Percentiles rank a stretch among this genome's conserved stretches.
phyloP scores from a whole-genome alignment of 495 filamentous ascomycete genomes.

The Podospora fimiseda region DNA sequence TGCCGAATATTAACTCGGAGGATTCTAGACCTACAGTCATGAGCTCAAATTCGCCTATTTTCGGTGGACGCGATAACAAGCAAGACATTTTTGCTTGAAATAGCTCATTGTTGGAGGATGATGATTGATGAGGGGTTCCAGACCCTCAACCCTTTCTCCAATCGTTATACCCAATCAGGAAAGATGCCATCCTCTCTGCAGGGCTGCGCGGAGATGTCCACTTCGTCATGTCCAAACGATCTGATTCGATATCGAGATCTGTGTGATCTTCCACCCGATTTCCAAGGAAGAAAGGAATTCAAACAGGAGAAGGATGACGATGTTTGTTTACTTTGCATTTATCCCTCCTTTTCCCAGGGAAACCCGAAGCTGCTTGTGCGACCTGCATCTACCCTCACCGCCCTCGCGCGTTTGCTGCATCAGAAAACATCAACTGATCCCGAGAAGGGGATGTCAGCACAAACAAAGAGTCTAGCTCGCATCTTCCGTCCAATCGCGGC shows the following conservation, averaged over 20 bases:
- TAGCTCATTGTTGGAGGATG: slow-evolving; percentile 9
- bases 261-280: slow-evolving; percentile 4
- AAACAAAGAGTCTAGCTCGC: slow-evolving; percentile 7
- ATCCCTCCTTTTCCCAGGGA: no score
- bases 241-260: slow-evolving; percentile 4
- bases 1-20: slow-evolving; percentile 3
- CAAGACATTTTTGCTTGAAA: slow-evolving; percentile 16
- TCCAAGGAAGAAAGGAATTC: background rate
- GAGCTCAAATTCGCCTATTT: background rate
- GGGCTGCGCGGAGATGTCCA: slow-evolving; percentile 4
- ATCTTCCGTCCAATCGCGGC: slow-evolving; percentile 22
- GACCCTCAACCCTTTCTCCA: no score
- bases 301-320: slow-evolving; percentile 5
- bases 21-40: background rate
- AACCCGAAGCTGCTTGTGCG: no score
- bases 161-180: slow-evolving; percentile 6
- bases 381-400: slow-evolving; percentile 6
- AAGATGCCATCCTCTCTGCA: slow-evolving; percentile 20
- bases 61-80: background rate
- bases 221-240: slow-evolving; percentile 4
- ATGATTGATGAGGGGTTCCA: slow-evolving; percentile 3
- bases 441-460: slow-evolving; percentile 10
- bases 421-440: slow-evolving; percentile 13
- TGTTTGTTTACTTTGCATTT: slow-evolving; percentile 19
- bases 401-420: background rate